A percentile compares a stretch with the other conserved stretches of the same genome.
These are phyloP conservation scores for Exserohilum rostratum DNA, from an alignment of 2,329 filamentous ascomycete genomes.

Conservation along the genomic window DNA sequence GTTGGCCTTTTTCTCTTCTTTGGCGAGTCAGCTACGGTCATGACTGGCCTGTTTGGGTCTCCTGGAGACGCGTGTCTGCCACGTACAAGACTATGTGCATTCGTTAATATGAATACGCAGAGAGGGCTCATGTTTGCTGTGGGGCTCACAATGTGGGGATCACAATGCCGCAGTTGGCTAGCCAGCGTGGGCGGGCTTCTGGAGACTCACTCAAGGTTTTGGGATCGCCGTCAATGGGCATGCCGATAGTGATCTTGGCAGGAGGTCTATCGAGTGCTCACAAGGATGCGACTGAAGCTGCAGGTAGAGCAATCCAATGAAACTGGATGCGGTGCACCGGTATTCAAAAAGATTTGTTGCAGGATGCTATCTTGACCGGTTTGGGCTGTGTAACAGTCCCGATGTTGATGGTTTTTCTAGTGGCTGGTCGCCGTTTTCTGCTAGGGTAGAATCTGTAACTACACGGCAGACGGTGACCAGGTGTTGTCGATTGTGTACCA, in stretches of 20 bases:
- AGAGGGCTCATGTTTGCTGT: neutral
- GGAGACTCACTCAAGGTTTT: constrained; percentile 36
- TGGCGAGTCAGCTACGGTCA: constrained; percentile 39
- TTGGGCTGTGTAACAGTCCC: constrained; percentile 21
- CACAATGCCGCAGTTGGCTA: constrained; percentile 36
- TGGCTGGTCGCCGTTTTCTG: neutral
- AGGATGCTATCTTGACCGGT: constrained; percentile 9
- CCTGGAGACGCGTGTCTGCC: constrained; percentile 31
- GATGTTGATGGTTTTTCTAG: neutral
- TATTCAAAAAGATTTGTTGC: neutral
- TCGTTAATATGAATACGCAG: constrained; percentile 6
- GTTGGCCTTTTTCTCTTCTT: constrained; percentile 43
- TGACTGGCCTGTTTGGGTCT: constrained; percentile 30
- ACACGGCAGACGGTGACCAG: constrained; percentile 20
- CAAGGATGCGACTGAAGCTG: constrained; percentile 19
- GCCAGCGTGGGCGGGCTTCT: constrained; percentile 27
- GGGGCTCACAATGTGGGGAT: constrained; percentile 37
- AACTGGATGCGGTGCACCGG: neutral
- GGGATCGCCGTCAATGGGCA: constrained; percentile 38
- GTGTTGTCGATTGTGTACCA: constrained; percentile 22
- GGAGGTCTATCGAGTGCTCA: constrained; percentile 30
- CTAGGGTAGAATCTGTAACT: constrained; percentile 9
- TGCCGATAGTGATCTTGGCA: constrained; percentile 30
- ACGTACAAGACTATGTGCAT: constrained; percentile 39
- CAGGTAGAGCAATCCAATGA: neutral